These are phyloP conservation scores for Phlyctochytrium arcticum DNA, from an alignment of 192 early-diverging fungal species.

Conservation along the genomic window DNA sequence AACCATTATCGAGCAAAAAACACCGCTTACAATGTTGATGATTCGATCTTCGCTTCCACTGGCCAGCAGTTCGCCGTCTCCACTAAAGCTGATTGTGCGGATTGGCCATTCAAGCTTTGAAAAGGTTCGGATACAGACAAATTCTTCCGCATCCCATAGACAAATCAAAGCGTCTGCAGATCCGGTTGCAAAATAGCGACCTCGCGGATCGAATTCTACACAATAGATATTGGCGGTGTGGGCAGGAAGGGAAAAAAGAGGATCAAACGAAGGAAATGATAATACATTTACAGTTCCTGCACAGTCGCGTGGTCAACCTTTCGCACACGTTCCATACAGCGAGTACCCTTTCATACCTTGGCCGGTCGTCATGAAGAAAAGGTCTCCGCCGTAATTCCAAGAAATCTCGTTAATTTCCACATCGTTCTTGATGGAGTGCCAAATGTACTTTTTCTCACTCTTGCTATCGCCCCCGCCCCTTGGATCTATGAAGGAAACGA, in stretches of 20 bases:
- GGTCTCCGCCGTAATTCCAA: conserved; percentile 68
- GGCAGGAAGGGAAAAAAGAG: conserved; percentile 50
- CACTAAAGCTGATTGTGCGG: conserved; percentile 70
- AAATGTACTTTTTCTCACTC: conserved; percentile 36
- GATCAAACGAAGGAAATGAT: conserved; percentile 61
- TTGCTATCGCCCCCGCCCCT: conserved; percentile 36
- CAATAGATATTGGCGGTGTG: conserved; percentile 82
- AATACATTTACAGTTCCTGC: conserved; percentile 56
- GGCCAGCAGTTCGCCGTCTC: conserved; percentile 74
- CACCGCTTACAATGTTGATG: conserved; percentile 69
- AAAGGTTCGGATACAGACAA: conserved; percentile 63
- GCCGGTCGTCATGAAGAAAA: conserved; percentile 77
- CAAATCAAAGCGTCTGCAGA: conserved; percentile 70
- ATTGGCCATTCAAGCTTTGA: conserved; percentile 71
- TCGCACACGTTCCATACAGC: background rate
- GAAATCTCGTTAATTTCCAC: conserved; percentile 77
- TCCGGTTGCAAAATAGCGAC: conserved; percentile 76
- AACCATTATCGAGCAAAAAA: conserved; percentile 50
- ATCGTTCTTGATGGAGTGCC: conserved; percentile 46
- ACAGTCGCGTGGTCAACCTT: background rate
- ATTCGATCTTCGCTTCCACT: conserved; percentile 71
- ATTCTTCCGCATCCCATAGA: conserved; percentile 71
- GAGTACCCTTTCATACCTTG: conserved; percentile 37
- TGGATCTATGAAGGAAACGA: conserved; percentile 74
- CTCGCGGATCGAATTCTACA: conserved; percentile 72